phyloP scores from a whole-genome alignment of 148 eudicot genomes.

The Camellia sinensis region DNA sequence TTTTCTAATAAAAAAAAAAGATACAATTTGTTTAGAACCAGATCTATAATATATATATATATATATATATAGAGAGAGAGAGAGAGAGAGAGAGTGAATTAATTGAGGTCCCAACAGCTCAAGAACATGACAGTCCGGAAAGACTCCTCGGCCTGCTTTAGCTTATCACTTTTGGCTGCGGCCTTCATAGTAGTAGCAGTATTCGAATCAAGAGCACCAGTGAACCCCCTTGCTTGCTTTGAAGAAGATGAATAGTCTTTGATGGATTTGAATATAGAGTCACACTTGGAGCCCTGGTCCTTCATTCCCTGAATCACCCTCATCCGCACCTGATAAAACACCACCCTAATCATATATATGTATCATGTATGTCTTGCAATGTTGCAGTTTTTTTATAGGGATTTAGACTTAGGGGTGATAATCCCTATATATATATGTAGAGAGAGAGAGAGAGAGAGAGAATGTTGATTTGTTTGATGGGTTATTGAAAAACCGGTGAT shows the following conservation, averaged over 20 bases:
- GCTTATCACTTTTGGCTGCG: neutral
- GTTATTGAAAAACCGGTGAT: neutral
- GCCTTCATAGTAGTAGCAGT: neutral
- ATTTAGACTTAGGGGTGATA: neutral
- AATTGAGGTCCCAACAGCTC: slow-evolving; percentile 51
- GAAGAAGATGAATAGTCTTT: slow-evolving; percentile 11
- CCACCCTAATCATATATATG: slow-evolving; percentile 18
- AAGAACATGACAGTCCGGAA: slow-evolving; percentile 43
- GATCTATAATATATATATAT: no score
- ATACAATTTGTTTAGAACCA: neutral
- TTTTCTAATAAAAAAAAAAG: neutral
- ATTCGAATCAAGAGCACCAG: slow-evolving; percentile 17
- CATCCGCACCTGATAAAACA: slow-evolving; percentile 1
- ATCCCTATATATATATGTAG: neutral
- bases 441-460: slow-evolving; percentile 2
- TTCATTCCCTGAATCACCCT: slow-evolving; percentile 22
- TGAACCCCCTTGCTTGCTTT: slow-evolving; percentile 11
- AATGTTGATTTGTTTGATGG: neutral
- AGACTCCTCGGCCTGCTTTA: slow-evolving; percentile 37
- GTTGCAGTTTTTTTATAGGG: no score
- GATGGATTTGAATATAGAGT: neutral
- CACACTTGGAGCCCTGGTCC: slow-evolving; percentile 13
- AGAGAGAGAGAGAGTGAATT: neutral
- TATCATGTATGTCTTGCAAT: neutral
- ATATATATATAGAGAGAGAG: no score